Evolutionary conservation across 2,329 filamentous ascomycete species (phyloP).

Genomic region (Alternaria sp.): DNA sequence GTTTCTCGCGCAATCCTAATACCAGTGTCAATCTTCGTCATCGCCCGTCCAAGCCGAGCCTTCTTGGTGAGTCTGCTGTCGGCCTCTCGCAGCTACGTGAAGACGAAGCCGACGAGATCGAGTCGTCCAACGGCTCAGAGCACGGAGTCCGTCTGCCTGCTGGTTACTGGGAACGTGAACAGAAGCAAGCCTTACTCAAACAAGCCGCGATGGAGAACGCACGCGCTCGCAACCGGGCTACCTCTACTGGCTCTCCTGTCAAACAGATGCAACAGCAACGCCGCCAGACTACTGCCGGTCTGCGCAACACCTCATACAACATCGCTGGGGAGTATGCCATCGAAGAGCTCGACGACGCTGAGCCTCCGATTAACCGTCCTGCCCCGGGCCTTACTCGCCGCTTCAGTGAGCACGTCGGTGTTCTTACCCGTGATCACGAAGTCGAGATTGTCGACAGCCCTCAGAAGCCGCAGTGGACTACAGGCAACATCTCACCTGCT

Average conservation of each 20-base stretch:
- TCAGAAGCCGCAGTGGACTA: conserved; percentile 42
- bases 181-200: conserved; percentile 46
- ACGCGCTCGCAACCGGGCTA: conserved; percentile 43
- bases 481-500: conserved; percentile 34
- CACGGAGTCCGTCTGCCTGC: conserved; percentile 56
- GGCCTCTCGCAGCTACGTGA: conserved; percentile 47
- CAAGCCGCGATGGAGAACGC: conserved; percentile 50
- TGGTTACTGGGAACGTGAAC: conserved; percentile 45
- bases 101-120: conserved; percentile 69
- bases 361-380: conserved; percentile 59
- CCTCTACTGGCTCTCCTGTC: conserved; percentile 41
- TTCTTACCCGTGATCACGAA: conserved; percentile 33
- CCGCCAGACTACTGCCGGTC: conserved; percentile 53
- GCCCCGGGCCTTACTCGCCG: conserved; percentile 42
- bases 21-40: conserved; percentile 67
- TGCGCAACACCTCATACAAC: conserved; percentile 70
- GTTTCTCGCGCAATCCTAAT: conserved; percentile 57
- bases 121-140: conserved; percentile 65
- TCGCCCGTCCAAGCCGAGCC: conserved; percentile 79
- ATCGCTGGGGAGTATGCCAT: conserved; percentile 71
- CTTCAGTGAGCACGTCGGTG: conserved; percentile 48
- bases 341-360: conserved; percentile 74
- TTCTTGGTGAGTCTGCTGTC: conserved; percentile 68
- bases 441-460: conserved; percentile 33
- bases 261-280: conserved; percentile 32